Evolutionary conservation across 768 basidiomycete species (phyloP).

Genomic region (Suillus brevipes): DNA sequence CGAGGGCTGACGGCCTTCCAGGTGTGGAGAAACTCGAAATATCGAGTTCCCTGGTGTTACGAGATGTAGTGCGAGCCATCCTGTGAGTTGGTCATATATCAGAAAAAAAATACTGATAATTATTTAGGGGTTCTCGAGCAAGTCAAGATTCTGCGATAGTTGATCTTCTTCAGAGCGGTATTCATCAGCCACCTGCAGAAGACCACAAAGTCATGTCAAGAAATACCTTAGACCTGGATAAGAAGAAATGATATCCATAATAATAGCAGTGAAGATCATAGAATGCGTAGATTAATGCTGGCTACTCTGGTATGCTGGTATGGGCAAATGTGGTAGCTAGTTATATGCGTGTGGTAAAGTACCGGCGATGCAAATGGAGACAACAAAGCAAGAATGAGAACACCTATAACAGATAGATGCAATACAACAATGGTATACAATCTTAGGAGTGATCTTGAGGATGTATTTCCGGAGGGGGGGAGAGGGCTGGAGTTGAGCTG

Average conservation of each 20-base stretch:
- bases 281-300: constrained; percentile 32
- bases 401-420: constrained; percentile 14
- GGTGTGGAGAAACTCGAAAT: constrained; percentile 82
- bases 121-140: constrained; percentile 46
- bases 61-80: constrained; percentile 57
- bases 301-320: constrained; percentile 27
- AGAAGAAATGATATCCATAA: constrained; percentile 1
- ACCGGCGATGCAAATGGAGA: constrained; percentile 22
- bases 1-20: constrained; percentile 71
- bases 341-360: constrained; percentile 27
- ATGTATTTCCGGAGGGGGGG: constrained; percentile 12
- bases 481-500: constrained; percentile 16
- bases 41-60: constrained; percentile 69
- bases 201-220: constrained; percentile 32
- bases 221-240: background rate
- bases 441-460: constrained; percentile 17
- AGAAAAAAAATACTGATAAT: constrained; percentile 8
- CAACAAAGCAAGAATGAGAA: constrained; percentile 21
- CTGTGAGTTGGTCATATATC: constrained; percentile 48
- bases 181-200: constrained; percentile 50
- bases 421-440: constrained; percentile 14
- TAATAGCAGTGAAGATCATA: constrained; percentile 26
- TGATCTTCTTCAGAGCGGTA: constrained; percentile 58
- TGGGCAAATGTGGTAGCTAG: constrained; percentile 21
- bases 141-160: constrained; percentile 45